Percentiles rank a stretch among this genome's conserved stretches.
Conservation (phyloP, 2,329 filamentous ascomycete species). For the Exophiala sp. region DNA sequence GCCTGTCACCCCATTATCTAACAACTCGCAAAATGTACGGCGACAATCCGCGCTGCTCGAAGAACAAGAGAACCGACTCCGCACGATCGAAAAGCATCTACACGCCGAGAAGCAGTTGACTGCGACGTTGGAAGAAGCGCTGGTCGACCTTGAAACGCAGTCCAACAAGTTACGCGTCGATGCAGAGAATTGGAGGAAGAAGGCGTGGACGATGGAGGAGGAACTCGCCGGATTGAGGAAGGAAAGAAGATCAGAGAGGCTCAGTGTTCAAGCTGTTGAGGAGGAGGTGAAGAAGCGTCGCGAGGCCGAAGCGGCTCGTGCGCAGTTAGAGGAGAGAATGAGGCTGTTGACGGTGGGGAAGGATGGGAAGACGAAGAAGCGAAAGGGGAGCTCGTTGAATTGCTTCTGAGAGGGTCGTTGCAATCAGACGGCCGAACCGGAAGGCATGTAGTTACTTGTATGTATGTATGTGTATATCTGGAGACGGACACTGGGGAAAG, state of each 20-base stretch:
- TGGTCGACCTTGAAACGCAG: slow-evolving; percentile 86
- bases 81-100: slow-evolving; percentile 93
- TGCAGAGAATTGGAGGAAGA: slow-evolving; percentile 84
- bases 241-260: slow-evolving; percentile 53
- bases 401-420: slow-evolving; percentile 72
- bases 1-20: slow-evolving; percentile 20
- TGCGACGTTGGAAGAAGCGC: slow-evolving; percentile 86
- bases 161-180: slow-evolving; percentile 88
- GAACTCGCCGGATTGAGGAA: slow-evolving; percentile 49
- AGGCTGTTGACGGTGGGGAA: slow-evolving; percentile 62
- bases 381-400: slow-evolving; percentile 86
- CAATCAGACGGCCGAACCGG: too few relatives aligned
- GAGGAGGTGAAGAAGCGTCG: slow-evolving; percentile 91
- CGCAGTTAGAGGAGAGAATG: slow-evolving; percentile 90
- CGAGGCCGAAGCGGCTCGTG: slow-evolving; percentile 80
- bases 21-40: slow-evolving; percentile 35
- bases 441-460: too few relatives aligned
- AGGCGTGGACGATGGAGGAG: slow-evolving; percentile 70
- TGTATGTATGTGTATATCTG: too few relatives aligned
- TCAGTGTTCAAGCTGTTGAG: slow-evolving; percentile 81
- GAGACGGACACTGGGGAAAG: too few relatives aligned
- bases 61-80: slow-evolving; percentile 90
- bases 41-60: slow-evolving; percentile 67
- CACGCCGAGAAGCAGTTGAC: slow-evolving; percentile 95
- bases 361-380: slow-evolving; percentile 68